Conservation (phyloP, 768 basidiomycete genomes). For the Trametes elegans region DNA sequence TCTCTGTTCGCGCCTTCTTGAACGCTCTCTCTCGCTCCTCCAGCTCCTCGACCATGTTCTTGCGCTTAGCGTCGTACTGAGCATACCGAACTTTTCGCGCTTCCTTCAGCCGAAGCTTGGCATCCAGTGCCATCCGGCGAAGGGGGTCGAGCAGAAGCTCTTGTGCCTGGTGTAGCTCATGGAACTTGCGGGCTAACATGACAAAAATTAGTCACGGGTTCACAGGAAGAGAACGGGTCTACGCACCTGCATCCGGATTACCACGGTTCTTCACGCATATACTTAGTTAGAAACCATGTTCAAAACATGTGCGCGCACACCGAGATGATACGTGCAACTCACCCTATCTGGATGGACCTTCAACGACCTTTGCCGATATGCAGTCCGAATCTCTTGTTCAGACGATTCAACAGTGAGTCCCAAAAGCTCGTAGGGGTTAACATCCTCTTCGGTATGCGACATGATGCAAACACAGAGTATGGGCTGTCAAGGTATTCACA, state of each 20-base stretch:
- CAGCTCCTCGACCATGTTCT: slow-evolving; percentile 70
- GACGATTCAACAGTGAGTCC: slow-evolving; percentile 60
- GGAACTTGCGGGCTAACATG: slow-evolving; percentile 71
- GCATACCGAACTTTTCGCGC: slow-evolving; percentile 72
- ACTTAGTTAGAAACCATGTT: slow-evolving; percentile 20
- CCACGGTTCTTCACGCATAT: slow-evolving; percentile 60
- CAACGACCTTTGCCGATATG: slow-evolving; percentile 75
- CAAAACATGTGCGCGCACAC: slow-evolving; percentile 2
- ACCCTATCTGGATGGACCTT: slow-evolving; percentile 90
- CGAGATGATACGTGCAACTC: slow-evolving; percentile 25
- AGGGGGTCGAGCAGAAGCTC: slow-evolving; percentile 80
- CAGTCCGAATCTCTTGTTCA: slow-evolving; percentile 75
- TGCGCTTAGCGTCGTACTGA: slow-evolving; percentile 68
- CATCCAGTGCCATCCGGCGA: slow-evolving; percentile 75
- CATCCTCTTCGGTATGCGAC: slow-evolving; percentile 47
- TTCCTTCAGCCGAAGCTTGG: slow-evolving; percentile 67
- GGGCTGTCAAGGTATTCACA: neutral
- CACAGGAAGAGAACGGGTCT: neutral
- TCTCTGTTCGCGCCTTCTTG: slow-evolving; percentile 69
- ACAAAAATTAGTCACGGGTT: neutral
- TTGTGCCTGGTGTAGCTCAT: slow-evolving; percentile 79
- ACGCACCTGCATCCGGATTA: slow-evolving; percentile 72
- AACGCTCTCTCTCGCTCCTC: slow-evolving; percentile 75
- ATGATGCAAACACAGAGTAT: neutral
- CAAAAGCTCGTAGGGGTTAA: slow-evolving; percentile 73